phyloP scores from a whole-genome alignment of 257 asterid genomes.

The Plantago major region DNA sequence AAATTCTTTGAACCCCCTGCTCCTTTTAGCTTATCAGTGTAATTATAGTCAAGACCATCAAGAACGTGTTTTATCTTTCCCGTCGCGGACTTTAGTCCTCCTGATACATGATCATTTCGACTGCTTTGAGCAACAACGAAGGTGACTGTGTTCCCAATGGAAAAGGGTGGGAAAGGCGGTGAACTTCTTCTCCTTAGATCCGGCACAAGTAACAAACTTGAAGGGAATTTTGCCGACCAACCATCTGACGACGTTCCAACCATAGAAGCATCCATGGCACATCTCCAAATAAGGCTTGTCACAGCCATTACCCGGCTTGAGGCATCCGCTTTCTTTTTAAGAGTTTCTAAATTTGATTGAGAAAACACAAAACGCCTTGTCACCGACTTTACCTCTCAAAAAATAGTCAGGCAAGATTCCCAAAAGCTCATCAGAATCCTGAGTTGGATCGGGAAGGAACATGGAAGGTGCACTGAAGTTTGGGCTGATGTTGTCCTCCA shows the following conservation, averaged over 20 bases:
- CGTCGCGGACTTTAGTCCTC: not conserved
- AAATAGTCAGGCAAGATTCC: not conserved
- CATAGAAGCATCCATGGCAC: slow-evolving; percentile 5
- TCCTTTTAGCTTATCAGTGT: slow-evolving; percentile 4
- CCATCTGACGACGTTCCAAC: not conserved
- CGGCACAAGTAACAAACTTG: not conserved
- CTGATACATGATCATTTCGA: not conserved
- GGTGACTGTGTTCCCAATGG: slow-evolving; percentile 6
- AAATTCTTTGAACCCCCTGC: not conserved
- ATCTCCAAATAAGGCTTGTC: slow-evolving; percentile 8
- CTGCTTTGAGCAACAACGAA: not conserved
- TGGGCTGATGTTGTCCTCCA: not conserved
- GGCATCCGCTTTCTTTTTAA: slow-evolving; percentile 8
- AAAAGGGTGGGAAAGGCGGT: slow-evolving; percentile 8
- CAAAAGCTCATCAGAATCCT: not conserved
- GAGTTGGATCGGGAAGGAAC: slow-evolving; percentile 1
- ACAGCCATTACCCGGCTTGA: slow-evolving; percentile 6
- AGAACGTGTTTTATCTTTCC: not conserved
- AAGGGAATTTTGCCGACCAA: not conserved
- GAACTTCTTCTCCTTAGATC: not conserved
- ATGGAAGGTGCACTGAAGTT: not conserved
- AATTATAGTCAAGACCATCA: not conserved
- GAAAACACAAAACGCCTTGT: not conserved
- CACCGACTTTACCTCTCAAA: not conserved
- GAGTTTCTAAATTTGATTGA: not conserved